Evolutionary conservation across 805 yeast genomes (phyloP).

Genomic region (Yarrowia sp.): DNA sequence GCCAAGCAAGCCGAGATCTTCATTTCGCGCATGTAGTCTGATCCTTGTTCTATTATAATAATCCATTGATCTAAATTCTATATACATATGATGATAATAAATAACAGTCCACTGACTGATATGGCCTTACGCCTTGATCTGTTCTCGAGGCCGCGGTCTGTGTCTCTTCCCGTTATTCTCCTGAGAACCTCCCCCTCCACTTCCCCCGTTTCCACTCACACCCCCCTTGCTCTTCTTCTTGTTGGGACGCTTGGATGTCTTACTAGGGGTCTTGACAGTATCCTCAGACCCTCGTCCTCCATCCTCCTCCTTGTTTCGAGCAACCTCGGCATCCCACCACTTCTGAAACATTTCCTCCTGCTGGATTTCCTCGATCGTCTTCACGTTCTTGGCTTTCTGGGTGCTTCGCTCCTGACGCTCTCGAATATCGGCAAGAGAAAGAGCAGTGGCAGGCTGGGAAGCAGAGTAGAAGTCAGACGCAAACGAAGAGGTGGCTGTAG

Average conservation of each 20-base stretch:
- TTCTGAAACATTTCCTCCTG: constrained; percentile 79
- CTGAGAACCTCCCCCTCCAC: not conserved
- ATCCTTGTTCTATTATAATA: not conserved
- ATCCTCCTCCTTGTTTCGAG: constrained; percentile 9
- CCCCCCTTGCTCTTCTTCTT: constrained; percentile 1
- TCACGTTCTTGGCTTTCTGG: constrained; percentile 40
- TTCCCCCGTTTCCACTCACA: not conserved
- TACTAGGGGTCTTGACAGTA: not conserved
- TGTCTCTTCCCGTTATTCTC: not conserved
- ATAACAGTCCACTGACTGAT: not conserved
- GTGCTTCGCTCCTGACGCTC: constrained; percentile 45
- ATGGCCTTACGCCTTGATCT: not conserved
- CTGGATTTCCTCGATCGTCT: constrained; percentile 65
- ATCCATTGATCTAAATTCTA: constrained; percentile 3
- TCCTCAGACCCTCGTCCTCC: not conserved
- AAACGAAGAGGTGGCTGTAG: not conserved
- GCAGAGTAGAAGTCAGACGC: constrained; percentile 11
- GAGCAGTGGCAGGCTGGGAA: not conserved
- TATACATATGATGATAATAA: constrained; percentile 1
- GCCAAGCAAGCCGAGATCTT: not conserved
- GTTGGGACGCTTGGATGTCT: not conserved
- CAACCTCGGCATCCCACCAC: constrained; percentile 79
- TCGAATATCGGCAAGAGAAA: constrained; percentile 35
- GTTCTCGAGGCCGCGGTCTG: not conserved
- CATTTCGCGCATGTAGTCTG: not conserved